phyloP scores from a whole-genome alignment of 2,329 filamentous ascomycete species.

The Fusarium luffae region DNA sequence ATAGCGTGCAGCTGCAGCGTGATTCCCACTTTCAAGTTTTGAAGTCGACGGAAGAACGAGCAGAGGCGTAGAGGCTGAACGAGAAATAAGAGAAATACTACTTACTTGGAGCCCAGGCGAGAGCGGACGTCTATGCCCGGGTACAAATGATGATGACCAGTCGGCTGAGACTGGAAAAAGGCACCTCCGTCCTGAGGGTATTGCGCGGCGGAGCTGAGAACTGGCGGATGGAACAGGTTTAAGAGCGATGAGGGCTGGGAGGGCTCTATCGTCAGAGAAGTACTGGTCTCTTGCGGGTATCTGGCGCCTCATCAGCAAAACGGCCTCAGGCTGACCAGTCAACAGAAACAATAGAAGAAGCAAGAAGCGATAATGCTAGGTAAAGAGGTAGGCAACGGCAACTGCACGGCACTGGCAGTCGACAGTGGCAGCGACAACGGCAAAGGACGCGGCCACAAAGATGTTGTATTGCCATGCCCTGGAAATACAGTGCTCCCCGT shows the following conservation, averaged over 20 bases:
- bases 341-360: constrained; percentile 27
- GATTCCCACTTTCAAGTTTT: background rate
- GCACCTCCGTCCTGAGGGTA: constrained; percentile 62
- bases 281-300: constrained; percentile 66
- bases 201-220: constrained; percentile 58
- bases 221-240: constrained; percentile 62
- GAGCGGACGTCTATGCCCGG: constrained; percentile 64
- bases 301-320: constrained; percentile 53
- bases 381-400: constrained; percentile 24
- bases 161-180: constrained; percentile 60
- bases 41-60: constrained; percentile 9
- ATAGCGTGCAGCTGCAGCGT: constrained; percentile 5
- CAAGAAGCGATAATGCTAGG: constrained; percentile 20
- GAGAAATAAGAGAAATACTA: constrained; percentile 36
- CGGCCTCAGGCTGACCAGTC: constrained; percentile 33
- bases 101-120: constrained; percentile 67
- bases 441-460: constrained; percentile 44
- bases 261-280: constrained; percentile 65
- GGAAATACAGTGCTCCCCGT: constrained; percentile 46
- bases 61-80: constrained; percentile 1
- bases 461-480: constrained; percentile 48
- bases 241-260: constrained; percentile 63
- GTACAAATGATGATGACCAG: constrained; percentile 57
- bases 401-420: constrained; percentile 39
- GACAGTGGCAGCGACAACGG: constrained; percentile 40